These are phyloP conservation scores for Zymoseptoria ardabiliae DNA, from an alignment of 2,329 filamentous ascomycete genomes.

Conservation along the genomic window DNA sequence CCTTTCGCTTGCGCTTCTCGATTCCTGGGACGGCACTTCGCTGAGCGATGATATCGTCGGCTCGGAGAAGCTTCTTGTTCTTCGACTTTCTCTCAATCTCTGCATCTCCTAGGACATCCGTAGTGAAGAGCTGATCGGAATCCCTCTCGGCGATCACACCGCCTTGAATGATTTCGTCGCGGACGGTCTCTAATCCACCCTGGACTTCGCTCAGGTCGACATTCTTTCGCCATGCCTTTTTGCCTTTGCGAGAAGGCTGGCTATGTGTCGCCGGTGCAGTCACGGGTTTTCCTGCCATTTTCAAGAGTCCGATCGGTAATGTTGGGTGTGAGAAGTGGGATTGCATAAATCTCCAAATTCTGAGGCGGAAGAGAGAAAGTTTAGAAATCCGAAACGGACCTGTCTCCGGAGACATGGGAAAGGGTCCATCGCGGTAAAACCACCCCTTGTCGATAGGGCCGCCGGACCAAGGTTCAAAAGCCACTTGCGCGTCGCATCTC, in stretches of 20 bases:
- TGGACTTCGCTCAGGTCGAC: conserved; percentile 86
- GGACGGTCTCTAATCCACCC: conserved; percentile 71
- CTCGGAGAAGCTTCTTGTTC: conserved; percentile 70
- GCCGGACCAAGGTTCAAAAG: neutral
- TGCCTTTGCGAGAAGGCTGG: conserved; percentile 91
- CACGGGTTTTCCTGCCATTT: conserved; percentile 18
- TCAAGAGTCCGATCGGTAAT: conserved; percentile 9
- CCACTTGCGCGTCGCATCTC: neutral
- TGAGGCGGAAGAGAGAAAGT: neutral
- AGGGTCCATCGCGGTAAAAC: neutral
- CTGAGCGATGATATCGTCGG: conserved; percentile 82
- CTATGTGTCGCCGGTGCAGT: conserved; percentile 70
- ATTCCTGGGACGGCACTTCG: conserved; percentile 78
- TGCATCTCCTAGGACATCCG: conserved; percentile 68
- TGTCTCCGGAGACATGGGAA: neutral
- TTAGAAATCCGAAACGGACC: neutral
- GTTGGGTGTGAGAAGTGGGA: neutral
- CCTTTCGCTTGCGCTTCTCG: conserved; percentile 61
- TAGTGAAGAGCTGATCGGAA: conserved; percentile 74
- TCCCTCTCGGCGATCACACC: conserved; percentile 78
- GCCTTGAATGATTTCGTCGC: conserved; percentile 85
- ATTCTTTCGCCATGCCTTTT: conserved; percentile 98
- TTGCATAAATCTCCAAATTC: neutral
- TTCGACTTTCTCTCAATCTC: conserved; percentile 57
- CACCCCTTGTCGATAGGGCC: neutral